These are phyloP conservation scores for Micromonas pusilla DNA, from an alignment of 139 green algal genomes.

Conservation along the genomic window DNA sequence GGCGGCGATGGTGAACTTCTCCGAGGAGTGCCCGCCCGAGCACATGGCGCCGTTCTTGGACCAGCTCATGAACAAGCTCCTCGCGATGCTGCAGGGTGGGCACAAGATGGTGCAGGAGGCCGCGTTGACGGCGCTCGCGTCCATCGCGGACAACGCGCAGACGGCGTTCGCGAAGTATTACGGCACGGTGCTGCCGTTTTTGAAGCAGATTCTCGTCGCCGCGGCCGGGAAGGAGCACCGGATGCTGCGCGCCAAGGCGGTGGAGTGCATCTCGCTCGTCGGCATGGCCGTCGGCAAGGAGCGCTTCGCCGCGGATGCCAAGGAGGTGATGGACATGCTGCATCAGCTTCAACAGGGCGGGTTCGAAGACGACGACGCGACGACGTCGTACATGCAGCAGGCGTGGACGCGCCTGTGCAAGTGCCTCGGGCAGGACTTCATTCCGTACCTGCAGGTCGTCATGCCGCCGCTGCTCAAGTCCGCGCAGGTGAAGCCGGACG, in stretches of 20 bases:
- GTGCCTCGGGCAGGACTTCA: constrained; percentile 87
- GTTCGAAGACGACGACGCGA: constrained; percentile 63
- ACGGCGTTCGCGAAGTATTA: constrained; percentile 86
- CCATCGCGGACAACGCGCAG: constrained; percentile 82
- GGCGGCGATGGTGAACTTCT: constrained; percentile 96
- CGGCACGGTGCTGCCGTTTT: constrained; percentile 81
- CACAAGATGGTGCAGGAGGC: constrained; percentile 66
- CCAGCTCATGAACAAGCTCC: constrained; percentile 74
- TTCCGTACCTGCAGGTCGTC: constrained; percentile 86
- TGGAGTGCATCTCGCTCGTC: constrained; percentile 95
- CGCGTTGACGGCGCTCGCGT: constrained; percentile 88
- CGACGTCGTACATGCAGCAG: constrained; percentile 53
- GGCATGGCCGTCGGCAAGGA: constrained; percentile 96
- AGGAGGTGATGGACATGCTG: constrained; percentile 81
- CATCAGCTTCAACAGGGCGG: constrained; percentile 57
- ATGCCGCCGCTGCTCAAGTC: constrained; percentile 85
- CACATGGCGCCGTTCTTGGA: constrained; percentile 87
- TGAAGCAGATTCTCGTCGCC: constrained; percentile 70
- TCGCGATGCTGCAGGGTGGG: constrained; percentile 66
- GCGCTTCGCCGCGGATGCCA: constrained; percentile 75
- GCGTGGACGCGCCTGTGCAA: constrained; percentile 96
- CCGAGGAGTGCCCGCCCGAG: constrained; percentile 61
- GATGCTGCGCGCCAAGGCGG: constrained; percentile 83
- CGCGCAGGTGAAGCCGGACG: constrained; percentile 74
- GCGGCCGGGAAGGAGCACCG: constrained; percentile 63